Evolutionary conservation across 768 basidiomycete species (phyloP), one percentile per base, ranked within the genome.

Genomic region (Rhodotorula toruloides): DNA sequence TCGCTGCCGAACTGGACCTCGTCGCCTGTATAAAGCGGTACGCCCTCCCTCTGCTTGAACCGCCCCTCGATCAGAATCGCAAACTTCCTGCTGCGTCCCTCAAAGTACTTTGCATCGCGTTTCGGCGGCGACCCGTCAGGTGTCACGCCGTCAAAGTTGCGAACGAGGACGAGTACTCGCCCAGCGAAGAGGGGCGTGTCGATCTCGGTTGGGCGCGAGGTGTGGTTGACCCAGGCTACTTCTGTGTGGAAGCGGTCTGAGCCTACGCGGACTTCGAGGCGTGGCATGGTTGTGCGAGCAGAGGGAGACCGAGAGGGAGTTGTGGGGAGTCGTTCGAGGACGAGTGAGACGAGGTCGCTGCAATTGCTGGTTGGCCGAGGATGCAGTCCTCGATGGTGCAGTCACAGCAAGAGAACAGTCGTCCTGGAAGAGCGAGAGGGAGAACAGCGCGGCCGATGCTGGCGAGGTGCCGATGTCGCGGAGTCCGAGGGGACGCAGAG

Each of bases 61-160:
- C 61, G 48, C 2, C 74, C 74, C 44, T 75, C 72, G 42, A 75
- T 72, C 32, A 73, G 58, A 52, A 75, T 75, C 21, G 65, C 63
- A 29, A 75, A 75, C 44, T 67, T 62, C 21, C 74, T 25, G 1
- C 49, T 54, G 1, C 74, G 42, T 0, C 66, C 66, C 12, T 65
- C 65, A 53, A 75, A 75, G 71, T 70, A 75, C 2, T 25, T 16
- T 17, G 58, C 49, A 29, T 73, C 57, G 4, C 47, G 21, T 22
- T 50, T 70, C 19, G 73, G 65, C 27, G 70, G 62, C 13, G 59
- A 53, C 16, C 68, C 68, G 31, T 73, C 70, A 1, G 74, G 60
- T 2, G 74, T 72, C 32, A 73, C 68, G 48, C 74, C 74, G 12
- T 31, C 43, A 42, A 73, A 74, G 58, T 74, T 70, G 21, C 25